Evolutionary conservation across 108 stramenopile genomes (phyloP), one percentile per base, ranked within the genome.

Genomic region (Epipyxis sp.): DNA sequence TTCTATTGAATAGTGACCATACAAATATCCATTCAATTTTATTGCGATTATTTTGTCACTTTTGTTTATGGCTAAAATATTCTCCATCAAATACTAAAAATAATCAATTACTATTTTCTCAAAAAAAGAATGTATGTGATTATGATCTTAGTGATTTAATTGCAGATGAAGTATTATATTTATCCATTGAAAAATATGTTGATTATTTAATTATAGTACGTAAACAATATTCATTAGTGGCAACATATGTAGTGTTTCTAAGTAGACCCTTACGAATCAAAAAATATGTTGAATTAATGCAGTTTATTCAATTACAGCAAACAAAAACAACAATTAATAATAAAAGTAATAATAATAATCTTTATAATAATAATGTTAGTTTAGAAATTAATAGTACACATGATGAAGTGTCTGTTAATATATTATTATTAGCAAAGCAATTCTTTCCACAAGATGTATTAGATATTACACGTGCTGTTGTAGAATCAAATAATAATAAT

Each of bases 401-500:
- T n/a, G n/a, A n/a, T n/a, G 46, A 50, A 50, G 46, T 13, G 20
- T 6, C 46, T 50, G 46, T 20, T 50, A 50, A 65, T 16, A 32
- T 25, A 32, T 6, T 65, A 32, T 16, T 32, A 6, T 37, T 35
- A 32, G 61, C 61, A 37, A 16, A 65, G 61, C 3, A 37, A 37
- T 65, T 65, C 61, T 65, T 65, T 32, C 61, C 61, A 29, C 30
- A 65, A 29, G 61, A 65, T 37, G 34, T 65, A 3, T 37, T 37
- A 32, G 61, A 65, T 37, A 37, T 65, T 32, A 65, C 61, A 6
- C 61, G 61, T 32, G 3, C 61, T 10, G 61, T 65, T 10, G 34
- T 65, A 32, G 61, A 65, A 50, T n/a, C n/a, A n/a, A n/a, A n/a
- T n/a, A n/a, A n/a, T n/a, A n/a, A n/a, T n/a, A n/a, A n/a, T n/a